Evolutionary conservation across 495 filamentous ascomycete genomes (phyloP).

Genomic region (Tuber borchii): DNA sequence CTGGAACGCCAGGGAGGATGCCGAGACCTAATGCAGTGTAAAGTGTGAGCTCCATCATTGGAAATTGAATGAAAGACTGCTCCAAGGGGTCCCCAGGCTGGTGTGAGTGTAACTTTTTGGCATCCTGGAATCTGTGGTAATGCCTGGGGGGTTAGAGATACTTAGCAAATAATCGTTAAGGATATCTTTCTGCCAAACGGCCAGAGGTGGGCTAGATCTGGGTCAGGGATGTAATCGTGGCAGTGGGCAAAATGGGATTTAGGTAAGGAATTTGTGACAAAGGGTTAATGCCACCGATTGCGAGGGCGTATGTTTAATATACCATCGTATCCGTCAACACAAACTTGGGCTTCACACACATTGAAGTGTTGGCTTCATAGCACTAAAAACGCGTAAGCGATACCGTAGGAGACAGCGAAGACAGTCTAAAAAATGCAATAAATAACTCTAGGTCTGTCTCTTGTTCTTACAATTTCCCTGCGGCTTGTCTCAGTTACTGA

Average conservation of each 20-base stretch:
- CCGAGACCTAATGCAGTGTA: not conserved
- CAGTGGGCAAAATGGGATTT: not conserved
- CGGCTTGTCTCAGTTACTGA: no score
- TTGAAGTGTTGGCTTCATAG: not conserved
- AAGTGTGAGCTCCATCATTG: not conserved
- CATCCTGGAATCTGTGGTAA: not conserved
- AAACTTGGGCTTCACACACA: no score
- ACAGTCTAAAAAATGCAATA: no score
- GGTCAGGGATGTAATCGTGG: not conserved
- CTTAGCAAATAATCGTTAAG: not conserved
- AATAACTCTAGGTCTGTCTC: no score
- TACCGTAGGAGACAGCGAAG: not conserved
- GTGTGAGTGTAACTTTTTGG: not conserved
- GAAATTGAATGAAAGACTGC: not conserved
- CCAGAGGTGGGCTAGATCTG: not conserved
- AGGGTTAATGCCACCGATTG: not conserved
- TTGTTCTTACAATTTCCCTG: no score
- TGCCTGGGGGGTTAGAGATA: not conserved
- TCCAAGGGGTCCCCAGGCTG: not conserved
- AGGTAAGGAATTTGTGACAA: not conserved
- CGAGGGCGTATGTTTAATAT: not conserved
- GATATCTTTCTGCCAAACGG: not conserved
- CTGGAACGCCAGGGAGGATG: not conserved
- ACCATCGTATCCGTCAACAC: no score
- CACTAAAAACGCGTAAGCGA: not conserved